Evolutionary conservation across 768 basidiomycete species (phyloP), one percentile per base, ranked within the genome.

Genomic region (Collybiopsis confluens): DNA sequence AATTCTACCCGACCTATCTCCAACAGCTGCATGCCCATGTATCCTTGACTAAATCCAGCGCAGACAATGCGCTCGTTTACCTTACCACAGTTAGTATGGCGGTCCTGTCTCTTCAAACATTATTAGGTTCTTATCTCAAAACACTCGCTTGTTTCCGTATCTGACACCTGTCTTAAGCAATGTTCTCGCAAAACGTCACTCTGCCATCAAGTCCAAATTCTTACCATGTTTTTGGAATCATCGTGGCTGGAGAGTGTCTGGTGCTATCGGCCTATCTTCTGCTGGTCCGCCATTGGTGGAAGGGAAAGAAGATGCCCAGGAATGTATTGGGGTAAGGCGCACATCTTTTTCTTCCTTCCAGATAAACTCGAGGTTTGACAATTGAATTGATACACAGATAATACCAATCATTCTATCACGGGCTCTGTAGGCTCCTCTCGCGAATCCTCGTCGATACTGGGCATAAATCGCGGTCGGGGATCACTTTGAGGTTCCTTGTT

Each of bases 1-100:
- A 95, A 59, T 88, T 89, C 16, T 91, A 95, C 61, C 92, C 92
- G 0, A 85, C 85, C 1, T 95, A 95, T 66, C 72, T 95, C 5
- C 81, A 86, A 11, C 85, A 92, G 52, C 78, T 98, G 4, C 79
- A 85, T 6, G 70, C 86, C 1, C 77, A 78, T 15, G 79, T 83
- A 33, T 76, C 79, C 5, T 72, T 74, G 30, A 78, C 83, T 1
- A 85, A 86, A 65, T 73, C 76, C 7, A 80, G 79, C 4, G 80
- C 79, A 4, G 89, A 90, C 65, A 80, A 78, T 58, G 79, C 83
- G 13, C 68, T 93, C 20, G 62, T 95, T 13, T 73, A 76, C 44
- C 73, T 96, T 4, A 83, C 86, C 0, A 63, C 78, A n/a, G 76
- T 92, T 52, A 80, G 75, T 59, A 74, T 94, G 41, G 81, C 79